phyloP scores from a whole-genome alignment of 345 rosid genomes.

The Rhizophora mangle region DNA sequence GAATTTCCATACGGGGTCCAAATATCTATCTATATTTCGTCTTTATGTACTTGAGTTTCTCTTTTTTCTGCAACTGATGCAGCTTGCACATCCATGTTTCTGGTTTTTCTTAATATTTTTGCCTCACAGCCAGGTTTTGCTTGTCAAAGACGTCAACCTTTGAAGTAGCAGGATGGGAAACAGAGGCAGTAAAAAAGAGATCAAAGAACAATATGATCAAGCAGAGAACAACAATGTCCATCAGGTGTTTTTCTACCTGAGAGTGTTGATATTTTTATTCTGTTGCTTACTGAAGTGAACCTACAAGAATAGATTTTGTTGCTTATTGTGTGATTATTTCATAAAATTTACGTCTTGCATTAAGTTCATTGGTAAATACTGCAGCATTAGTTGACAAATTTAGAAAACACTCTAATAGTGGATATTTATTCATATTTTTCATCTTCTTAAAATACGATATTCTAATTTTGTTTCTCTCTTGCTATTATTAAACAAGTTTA shows the following conservation, averaged over 20 bases:
- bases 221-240: not conserved
- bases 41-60: not conserved
- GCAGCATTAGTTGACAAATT: not conserved
- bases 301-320: not conserved
- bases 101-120: conserved; percentile 31
- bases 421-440: not conserved
- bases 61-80: conserved; percentile 20
- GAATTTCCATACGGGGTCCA: no score
- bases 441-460: not conserved
- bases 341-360: not conserved
- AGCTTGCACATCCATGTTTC: conserved; percentile 19
- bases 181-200: not conserved
- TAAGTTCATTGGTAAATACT: conserved; percentile 3
- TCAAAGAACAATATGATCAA: not conserved
- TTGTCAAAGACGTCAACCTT: conserved; percentile 48
- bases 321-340: not conserved
- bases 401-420: not conserved
- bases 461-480: not conserved
- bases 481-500: not conserved
- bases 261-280: not conserved
- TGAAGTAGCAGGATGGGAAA: conserved; percentile 27
- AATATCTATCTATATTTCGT: not conserved
- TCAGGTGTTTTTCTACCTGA: conserved; percentile 1
- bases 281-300: not conserved
- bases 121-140: conserved; percentile 81